phyloP scores from a whole-genome alignment of 352 stramenopile species.

The Phytophthora capsici region DNA sequence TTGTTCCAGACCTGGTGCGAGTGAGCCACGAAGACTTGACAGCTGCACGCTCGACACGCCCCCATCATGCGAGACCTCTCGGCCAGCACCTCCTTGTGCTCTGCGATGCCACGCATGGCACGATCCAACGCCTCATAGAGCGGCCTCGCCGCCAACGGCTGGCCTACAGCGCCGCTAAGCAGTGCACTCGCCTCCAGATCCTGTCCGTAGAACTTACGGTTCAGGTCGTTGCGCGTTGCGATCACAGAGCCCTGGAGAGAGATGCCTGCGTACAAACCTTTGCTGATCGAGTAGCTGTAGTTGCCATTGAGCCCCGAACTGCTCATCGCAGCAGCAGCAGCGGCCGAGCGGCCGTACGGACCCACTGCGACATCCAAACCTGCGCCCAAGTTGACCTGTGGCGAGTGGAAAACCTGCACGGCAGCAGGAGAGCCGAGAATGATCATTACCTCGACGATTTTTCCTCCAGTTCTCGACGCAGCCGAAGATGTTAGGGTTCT shows the following conservation, averaged over 20 bases:
- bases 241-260: constrained; percentile 92
- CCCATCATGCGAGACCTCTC: constrained; percentile 51
- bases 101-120: constrained; percentile 50
- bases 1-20: constrained; percentile 68
- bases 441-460: constrained; percentile 93
- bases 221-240: constrained; percentile 79
- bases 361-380: constrained; percentile 89
- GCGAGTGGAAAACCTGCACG: constrained; percentile 85
- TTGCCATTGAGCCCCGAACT: constrained; percentile 72
- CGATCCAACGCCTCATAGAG: constrained; percentile 66
- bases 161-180: constrained; percentile 45
- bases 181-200: constrained; percentile 55
- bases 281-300: constrained; percentile 92
- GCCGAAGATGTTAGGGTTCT: too few species aligned
- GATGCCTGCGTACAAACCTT: constrained; percentile 91
- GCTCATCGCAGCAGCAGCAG: constrained; percentile 64
- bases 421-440: constrained; percentile 88
- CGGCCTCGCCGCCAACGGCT: constrained; percentile 49
- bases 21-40: constrained; percentile 51
- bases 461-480: constrained; percentile 89
- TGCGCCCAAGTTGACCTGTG: constrained; percentile 86
- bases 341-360: constrained; percentile 75
- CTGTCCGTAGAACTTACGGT: constrained; percentile 93
- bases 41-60: constrained; percentile 49
- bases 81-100: constrained; percentile 42